A percentile compares a stretch with the other conserved stretches of the same genome.
These are phyloP conservation scores for Allium sativum DNA, from an alignment of 106 monocot genomes.

Conservation along the genomic window DNA sequence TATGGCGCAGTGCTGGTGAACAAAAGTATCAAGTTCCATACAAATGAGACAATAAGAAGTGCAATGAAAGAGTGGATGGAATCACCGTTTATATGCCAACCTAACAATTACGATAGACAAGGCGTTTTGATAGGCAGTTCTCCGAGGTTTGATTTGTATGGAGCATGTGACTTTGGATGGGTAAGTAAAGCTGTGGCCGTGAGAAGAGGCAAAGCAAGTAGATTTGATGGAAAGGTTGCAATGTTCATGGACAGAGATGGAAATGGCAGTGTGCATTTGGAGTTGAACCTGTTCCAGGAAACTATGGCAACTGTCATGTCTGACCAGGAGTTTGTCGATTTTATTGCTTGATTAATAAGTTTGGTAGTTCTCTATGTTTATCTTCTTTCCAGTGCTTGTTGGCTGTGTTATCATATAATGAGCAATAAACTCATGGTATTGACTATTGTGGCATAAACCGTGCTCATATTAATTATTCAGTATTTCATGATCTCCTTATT, in stretches of 20 bases:
- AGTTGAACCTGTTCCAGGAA: not conserved
- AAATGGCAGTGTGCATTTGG: constrained; percentile 3
- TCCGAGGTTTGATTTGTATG: constrained; percentile 2
- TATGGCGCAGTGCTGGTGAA: not conserved
- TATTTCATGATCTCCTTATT: too few species aligned
- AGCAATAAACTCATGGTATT: too few species aligned
- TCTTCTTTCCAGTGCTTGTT: too few species aligned
- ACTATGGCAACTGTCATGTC: not conserved
- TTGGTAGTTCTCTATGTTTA: too few species aligned
- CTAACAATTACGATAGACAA: not conserved
- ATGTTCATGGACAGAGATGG: not conserved
- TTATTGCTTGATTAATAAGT: not conserved
- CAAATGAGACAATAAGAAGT: not conserved
- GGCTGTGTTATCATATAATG: too few species aligned
- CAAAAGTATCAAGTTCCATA: not conserved
- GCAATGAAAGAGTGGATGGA: not conserved
- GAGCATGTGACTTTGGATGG: constrained; percentile 5
- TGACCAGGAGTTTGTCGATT: not conserved
- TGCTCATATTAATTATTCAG: too few species aligned
- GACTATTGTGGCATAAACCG: too few species aligned
- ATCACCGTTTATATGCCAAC: not conserved
- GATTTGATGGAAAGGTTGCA: not conserved
- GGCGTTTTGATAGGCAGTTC: not conserved
- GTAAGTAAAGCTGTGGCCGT: constrained; percentile 1
- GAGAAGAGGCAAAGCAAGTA: not conserved